Base-by-base conservation (phyloP, 768 basidiomycete genomes). In the Heimioporus sp. region DNA sequence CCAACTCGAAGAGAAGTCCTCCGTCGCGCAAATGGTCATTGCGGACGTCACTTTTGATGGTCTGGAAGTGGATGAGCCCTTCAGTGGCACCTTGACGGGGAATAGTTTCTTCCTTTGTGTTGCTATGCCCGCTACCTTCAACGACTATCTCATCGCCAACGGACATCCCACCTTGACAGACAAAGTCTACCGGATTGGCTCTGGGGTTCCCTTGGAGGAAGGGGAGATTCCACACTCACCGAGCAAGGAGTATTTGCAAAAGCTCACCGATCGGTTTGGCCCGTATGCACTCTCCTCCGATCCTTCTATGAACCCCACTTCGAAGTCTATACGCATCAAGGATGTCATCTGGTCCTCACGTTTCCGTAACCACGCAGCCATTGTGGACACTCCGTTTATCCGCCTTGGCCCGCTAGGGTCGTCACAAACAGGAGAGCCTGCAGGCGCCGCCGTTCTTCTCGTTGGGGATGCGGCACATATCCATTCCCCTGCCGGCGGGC, bases 401-500 rank as follows among this genome's bases (percentile, higher is more conserved):
- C 71, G 68, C 34, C 34, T 35, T 35, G 34, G 34, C 12, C 12
- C 10, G 34, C 12, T 11, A 15, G 10, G 34, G 34, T 11, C 10
- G 34, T 35, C 15, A 15, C 19, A 44, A n/a, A 2, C 32, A 2
- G 53, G 46, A n/a, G 41, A 51, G 19, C 31, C 53, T 36, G 51
- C 50, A n/a, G 65, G 64, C 2, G 60, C 57, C 0, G 59, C 19
- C 0, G 50, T 69, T 37, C 11, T 69, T 30, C 60, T 80, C 41
- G 44, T 76, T 2, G 77, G 76, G 1, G 77, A 79, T 56, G 79
- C 80, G 1, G 81, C 80, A 19, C 72, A 78, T 19, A 75, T 80
- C 43, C 81, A 81, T 49, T 77, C 81, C 2, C 80, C 81, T 5
- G 70, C 73, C 2, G 80, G 81, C 4, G 81, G 81, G 1, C 81